phyloP scores from a whole-genome alignment of 768 basidiomycete genomes.

The Termitomyces sp. region DNA sequence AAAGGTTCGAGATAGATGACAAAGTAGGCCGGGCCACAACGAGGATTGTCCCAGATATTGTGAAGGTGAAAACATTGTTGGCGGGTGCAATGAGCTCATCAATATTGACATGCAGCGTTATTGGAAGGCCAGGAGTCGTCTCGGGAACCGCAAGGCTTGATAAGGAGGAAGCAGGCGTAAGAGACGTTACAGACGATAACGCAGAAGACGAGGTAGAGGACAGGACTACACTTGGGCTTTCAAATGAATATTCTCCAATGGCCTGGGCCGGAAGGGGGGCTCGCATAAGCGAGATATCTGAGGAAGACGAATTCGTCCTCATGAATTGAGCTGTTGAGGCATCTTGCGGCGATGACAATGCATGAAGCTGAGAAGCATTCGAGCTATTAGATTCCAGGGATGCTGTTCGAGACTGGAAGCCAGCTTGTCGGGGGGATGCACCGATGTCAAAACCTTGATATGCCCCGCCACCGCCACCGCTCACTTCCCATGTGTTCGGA shows the following conservation, averaged over 20 bases:
- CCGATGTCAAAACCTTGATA: conserved; percentile 71
- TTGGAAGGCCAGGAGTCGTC: conserved; percentile 48
- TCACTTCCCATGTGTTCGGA: conserved; percentile 52
- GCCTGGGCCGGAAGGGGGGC: conserved; percentile 65
- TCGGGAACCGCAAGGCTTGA: conserved; percentile 19
- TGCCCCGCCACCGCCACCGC: conserved; percentile 54
- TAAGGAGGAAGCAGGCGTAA: conserved; percentile 35
- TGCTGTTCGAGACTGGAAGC: conserved; percentile 36
- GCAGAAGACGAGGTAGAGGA: conserved; percentile 29
- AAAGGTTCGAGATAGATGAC: conserved; percentile 18
- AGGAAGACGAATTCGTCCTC: conserved; percentile 35
- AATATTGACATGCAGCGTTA: conserved; percentile 77
- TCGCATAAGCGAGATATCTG: conserved; percentile 63
- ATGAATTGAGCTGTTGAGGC: conserved; percentile 15
- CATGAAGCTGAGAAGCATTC: conserved; percentile 19
- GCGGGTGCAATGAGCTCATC: conserved; percentile 65
- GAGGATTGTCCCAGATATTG: conserved; percentile 59
- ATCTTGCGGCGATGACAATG: conserved; percentile 15
- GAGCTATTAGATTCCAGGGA: conserved; percentile 47
- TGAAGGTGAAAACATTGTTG: conserved; percentile 63
- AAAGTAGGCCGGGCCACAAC: conserved; percentile 40
- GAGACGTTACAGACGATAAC: conserved; percentile 44
- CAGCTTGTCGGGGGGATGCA: conserved; percentile 22
- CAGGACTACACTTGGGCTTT: conserved; percentile 37
- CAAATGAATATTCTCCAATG: conserved; percentile 73